Conservation (phyloP, 140 eudicot species). For the Senecio squalidus region DNA sequence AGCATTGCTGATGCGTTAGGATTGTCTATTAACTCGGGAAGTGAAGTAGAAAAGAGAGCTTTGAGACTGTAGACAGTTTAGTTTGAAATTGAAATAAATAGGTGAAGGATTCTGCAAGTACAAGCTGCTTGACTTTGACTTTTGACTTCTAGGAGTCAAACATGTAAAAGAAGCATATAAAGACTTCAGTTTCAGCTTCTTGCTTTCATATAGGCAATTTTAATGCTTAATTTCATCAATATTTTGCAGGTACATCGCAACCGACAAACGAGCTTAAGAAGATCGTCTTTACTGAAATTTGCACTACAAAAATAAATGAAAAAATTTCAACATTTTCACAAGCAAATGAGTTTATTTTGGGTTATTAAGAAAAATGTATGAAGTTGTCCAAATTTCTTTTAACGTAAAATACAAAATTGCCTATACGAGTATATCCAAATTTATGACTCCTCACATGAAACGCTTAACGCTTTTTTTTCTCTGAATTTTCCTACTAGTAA, state of each 20-base stretch:
- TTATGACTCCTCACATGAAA: too few species aligned
- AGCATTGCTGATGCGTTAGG: conserved; percentile 66
- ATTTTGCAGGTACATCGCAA: neutral
- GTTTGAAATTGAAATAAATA: conserved; percentile 15
- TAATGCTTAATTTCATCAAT: neutral
- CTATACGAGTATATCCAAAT: too few species aligned
- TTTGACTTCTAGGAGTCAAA: conserved; percentile 26
- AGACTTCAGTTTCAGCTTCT: conserved; percentile 11
- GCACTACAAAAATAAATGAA: too few species aligned
- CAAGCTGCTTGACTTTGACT: conserved; percentile 16
- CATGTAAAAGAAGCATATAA: conserved; percentile 7
- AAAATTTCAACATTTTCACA: too few species aligned
- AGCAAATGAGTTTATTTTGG: too few species aligned
- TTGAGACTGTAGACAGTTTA: conserved; percentile 29
- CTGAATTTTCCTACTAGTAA: too few species aligned
- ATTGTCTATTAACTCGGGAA: conserved; percentile 14
- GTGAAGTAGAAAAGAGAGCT: conserved; percentile 27
- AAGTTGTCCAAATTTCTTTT: too few species aligned
- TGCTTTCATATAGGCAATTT: conserved; percentile 1
- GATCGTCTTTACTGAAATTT: too few species aligned
- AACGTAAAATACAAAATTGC: too few species aligned
- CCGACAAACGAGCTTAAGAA: too few species aligned
- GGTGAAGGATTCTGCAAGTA: neutral
- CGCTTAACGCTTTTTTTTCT: too few species aligned
- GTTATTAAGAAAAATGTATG: too few species aligned